phyloP scores from a whole-genome alignment of 805 yeast genomes.

The Blastobotrys parvus region DNA sequence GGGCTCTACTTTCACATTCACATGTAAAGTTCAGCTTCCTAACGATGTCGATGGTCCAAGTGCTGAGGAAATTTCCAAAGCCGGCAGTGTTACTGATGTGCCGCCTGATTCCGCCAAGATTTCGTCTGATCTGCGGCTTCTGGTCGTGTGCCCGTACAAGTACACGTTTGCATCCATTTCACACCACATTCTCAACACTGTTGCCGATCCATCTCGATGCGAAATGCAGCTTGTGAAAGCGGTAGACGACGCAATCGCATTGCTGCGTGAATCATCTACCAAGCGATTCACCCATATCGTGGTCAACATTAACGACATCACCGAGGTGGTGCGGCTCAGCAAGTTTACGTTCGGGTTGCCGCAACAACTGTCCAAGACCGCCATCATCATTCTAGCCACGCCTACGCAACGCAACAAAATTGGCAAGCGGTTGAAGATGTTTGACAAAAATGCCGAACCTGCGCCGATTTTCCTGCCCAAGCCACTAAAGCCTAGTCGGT shows the following conservation, averaged over 20 bases:
- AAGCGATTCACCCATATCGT: constrained; percentile 25
- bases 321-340: constrained; percentile 14
- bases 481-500: constrained; percentile 20
- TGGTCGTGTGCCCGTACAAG: constrained; percentile 24
- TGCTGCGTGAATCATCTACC: constrained; percentile 1
- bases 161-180: constrained; percentile 22
- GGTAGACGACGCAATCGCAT: background rate
- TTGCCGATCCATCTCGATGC: constrained; percentile 16
- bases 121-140: constrained; percentile 9
- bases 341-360: constrained; percentile 1
- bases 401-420: constrained; percentile 16
- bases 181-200: constrained; percentile 23
- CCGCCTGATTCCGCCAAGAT: constrained; percentile 3
- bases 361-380: constrained; percentile 2
- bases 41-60: constrained; percentile 19
- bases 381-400: constrained; percentile 12
- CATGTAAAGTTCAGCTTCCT: constrained; percentile 23
- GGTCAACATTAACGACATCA: constrained; percentile 19
- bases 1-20: constrained; percentile 26
- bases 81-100: background rate
- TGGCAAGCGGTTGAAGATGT: constrained; percentile 9
- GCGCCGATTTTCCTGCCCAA: constrained; percentile 15
- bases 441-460: constrained; percentile 1
- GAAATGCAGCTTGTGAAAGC: constrained; percentile 10
- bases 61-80: constrained; percentile 12